Base-by-base conservation (phyloP, 2,329 filamentous ascomycete species). In the Ophiocordyceps camponoti-floridani region DNA sequence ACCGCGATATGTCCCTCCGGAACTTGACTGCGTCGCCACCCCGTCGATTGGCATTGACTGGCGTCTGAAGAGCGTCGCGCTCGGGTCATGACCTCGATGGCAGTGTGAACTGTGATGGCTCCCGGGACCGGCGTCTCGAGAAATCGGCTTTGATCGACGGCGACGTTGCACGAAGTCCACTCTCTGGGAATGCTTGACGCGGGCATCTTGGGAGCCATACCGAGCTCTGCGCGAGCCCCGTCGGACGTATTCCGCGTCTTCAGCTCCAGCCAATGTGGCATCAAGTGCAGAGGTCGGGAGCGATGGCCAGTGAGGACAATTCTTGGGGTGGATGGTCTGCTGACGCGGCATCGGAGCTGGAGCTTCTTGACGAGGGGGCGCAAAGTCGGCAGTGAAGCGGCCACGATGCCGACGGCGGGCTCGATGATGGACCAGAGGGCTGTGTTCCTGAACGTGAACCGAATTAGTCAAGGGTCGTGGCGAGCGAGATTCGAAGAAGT, bases 381-480 rank as follows among this genome's bases (percentile, higher is more conserved):
- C n/a, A 47, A 14, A n/a, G 46, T 47, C 14, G 46, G 46, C 30
- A 47, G 8, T 30, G 41, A 47, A 6, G 46, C 46, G 30, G 46
- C 46, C 0, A 45, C 40, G 41, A 47, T 44, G 41, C 43, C 46
- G 27, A 47, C 43, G 16, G 41, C 28, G 14, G 46, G 41, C 37
- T 47, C 46, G 41, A 47, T 43, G 27, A 43, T 45, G 37, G 46
- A 41, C 46, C 46, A 47, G 4, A 47, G 26, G 5, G 46, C 43
- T 23, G 46, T 47, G 10, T 41, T 35, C 41, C 46, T 47, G 33
- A 14, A 35, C 7, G 28, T 27, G 12, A 33, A 9, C 12, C 2
- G 31, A 23, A 26, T 44, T 18, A 45, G 46, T 27, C 1, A 37
- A 40, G 23, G 26, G 7, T 26, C 9, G n/a, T 19, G 18, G 37